These are phyloP conservation scores for Rhodomyrtus psidioides DNA, from an alignment of 441 rosid genomes.

Conservation along the genomic window DNA sequence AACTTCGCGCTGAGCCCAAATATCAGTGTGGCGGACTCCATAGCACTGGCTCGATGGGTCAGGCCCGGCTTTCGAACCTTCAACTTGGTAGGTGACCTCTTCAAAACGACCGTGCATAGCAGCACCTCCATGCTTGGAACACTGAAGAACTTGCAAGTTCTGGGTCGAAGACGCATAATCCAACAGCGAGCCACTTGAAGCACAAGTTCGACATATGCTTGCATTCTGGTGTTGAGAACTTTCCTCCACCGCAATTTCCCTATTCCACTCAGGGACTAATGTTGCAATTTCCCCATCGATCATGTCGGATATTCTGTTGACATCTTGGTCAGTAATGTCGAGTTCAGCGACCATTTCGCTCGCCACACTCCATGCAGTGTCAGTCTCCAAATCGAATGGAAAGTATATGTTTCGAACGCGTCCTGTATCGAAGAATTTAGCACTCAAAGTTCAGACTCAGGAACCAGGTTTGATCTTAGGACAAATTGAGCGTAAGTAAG, in stretches of 20 bases:
- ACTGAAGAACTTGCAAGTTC: background rate
- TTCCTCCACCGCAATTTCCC: background rate
- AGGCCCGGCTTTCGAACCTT: background rate
- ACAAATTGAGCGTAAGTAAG: background rate
- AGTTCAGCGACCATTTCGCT: slow-evolving; percentile 3
- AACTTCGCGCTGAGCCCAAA: background rate
- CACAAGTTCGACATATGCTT: background rate
- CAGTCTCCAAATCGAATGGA: background rate
- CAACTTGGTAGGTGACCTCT: background rate
- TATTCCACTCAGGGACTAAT: background rate
- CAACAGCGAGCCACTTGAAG: background rate
- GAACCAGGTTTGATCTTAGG: background rate
- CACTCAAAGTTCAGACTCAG: background rate
- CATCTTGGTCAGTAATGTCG: slow-evolving; percentile 4
- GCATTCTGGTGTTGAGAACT: background rate
- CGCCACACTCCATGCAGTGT: slow-evolving; percentile 3
- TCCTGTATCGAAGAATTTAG: background rate
- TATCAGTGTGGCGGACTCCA: background rate
- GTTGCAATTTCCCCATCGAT: background rate
- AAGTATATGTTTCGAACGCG: background rate
- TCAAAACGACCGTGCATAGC: background rate
- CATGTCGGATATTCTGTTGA: background rate
- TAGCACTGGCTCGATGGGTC: background rate
- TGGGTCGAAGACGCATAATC: background rate
- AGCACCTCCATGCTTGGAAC: background rate